These are phyloP conservation scores for Vigna hirtella DNA, from an alignment of 306 rosid genomes.

Conservation along the genomic window DNA sequence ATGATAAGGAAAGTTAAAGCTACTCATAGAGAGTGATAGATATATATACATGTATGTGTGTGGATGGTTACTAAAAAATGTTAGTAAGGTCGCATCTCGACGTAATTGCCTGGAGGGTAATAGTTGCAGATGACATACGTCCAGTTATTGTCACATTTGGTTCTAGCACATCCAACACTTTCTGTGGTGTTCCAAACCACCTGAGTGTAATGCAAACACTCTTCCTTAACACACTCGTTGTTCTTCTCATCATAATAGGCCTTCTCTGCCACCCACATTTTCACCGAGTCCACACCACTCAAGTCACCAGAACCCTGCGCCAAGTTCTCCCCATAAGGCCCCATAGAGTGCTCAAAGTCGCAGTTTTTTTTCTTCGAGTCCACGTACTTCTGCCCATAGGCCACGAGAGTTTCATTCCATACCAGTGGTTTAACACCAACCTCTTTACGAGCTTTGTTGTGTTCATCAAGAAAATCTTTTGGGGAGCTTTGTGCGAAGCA, in stretches of 20 bases:
- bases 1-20: no score
- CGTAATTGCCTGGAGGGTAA: not conserved
- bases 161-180: conserved; percentile 50
- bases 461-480: conserved; percentile 45
- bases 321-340: conserved; percentile 52
- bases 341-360: conserved; percentile 41
- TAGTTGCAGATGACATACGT: conserved; percentile 43
- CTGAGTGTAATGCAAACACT: conserved; percentile 55
- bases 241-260: conserved; percentile 14
- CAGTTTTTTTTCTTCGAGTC: conserved; percentile 31
- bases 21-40: no score
- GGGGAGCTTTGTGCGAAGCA: conserved; percentile 14
- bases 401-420: conserved; percentile 47
- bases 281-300: conserved; percentile 19
- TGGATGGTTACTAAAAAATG: no score
- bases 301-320: conserved; percentile 22
- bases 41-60: no score
- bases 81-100: not conserved
- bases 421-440: conserved; percentile 49
- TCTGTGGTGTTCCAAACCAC: conserved; percentile 32
- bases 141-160: conserved; percentile 44
- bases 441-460: conserved; percentile 49
- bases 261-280: conserved; percentile 50
- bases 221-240: conserved; percentile 23
- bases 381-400: conserved; percentile 43